Percentiles rank a stretch among this genome's conserved stretches.
These are phyloP conservation scores for Tetraselmis chui DNA, from an alignment of 139 green algal genomes.

Conservation along the genomic window DNA sequence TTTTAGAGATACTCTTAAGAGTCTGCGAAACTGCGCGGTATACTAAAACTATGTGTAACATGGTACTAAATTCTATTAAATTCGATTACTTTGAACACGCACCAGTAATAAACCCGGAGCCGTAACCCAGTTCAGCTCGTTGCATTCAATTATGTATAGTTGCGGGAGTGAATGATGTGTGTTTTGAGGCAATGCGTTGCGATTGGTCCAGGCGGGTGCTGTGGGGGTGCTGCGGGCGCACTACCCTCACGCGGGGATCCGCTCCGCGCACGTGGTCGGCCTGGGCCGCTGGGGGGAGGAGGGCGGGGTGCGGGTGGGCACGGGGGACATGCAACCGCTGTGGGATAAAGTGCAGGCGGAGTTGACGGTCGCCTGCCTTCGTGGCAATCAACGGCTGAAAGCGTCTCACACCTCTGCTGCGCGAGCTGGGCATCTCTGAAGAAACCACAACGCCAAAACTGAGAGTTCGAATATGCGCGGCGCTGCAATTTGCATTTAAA, in stretches of 20 bases:
- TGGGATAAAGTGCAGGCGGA: neutral
- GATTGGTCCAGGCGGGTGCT: neutral
- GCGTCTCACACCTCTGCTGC: too few relatives aligned
- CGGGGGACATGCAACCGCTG: neutral
- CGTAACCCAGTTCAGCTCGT: neutral
- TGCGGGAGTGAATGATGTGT: too few relatives aligned
- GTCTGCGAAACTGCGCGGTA: too few relatives aligned
- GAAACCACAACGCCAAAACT: too few relatives aligned
- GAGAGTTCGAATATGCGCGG: too few relatives aligned
- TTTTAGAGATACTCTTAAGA: too few relatives aligned
- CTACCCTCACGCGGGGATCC: neutral
- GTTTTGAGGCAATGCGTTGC: neutral
- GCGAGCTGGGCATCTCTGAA: too few relatives aligned
- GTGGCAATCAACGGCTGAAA: neutral
- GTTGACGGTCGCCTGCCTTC: neutral
- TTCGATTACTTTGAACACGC: neutral
- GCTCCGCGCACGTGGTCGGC: neutral
- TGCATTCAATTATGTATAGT: neutral
- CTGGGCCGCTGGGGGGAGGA: neutral
- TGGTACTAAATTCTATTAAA: neutral
- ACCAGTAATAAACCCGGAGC: neutral
- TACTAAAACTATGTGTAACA: neutral
- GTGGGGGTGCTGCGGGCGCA: neutral
- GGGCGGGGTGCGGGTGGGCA: neutral
- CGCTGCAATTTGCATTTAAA: too few relatives aligned